These are phyloP conservation scores for Peziza echinospora DNA, from an alignment of 495 filamentous ascomycete species.

Conservation along the genomic window DNA sequence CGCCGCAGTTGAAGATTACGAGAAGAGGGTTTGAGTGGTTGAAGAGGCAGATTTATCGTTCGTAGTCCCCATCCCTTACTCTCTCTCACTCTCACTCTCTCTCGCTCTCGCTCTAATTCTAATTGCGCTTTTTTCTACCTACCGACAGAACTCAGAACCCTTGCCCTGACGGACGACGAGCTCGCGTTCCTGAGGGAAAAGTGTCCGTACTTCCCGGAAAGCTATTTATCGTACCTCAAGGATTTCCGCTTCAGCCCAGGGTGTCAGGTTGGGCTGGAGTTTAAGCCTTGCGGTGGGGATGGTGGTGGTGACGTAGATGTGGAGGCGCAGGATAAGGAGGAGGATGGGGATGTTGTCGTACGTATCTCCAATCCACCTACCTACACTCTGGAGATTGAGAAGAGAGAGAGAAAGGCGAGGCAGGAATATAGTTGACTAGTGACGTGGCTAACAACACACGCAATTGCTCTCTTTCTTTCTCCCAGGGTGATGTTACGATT, in stretches of 20 bases:
- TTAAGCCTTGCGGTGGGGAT: slow-evolving; percentile 29
- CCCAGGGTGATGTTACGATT: slow-evolving; percentile 46
- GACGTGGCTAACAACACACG: too few relatives aligned
- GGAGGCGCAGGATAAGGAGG: slow-evolving; percentile 24
- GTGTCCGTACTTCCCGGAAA: slow-evolving; percentile 58
- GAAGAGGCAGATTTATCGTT: slow-evolving; percentile 55
- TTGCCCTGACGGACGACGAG: slow-evolving; percentile 57
- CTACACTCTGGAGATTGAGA: not conserved
- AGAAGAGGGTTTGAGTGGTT: slow-evolving; percentile 72
- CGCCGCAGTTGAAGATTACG: slow-evolving; percentile 74
- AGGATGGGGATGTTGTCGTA: slow-evolving; percentile 7
- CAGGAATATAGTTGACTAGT: too few relatives aligned
- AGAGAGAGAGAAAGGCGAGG: too few relatives aligned
- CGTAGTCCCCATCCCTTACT: too few relatives aligned
- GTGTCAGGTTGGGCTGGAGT: slow-evolving; percentile 54
- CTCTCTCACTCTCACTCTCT: too few relatives aligned
- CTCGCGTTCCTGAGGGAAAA: slow-evolving; percentile 50
- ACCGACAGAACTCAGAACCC: slow-evolving; percentile 57
- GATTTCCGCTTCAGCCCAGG: slow-evolving; percentile 58
- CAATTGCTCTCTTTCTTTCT: too few relatives aligned
- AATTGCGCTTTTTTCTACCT: too few relatives aligned
- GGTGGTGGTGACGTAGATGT: slow-evolving; percentile 42
- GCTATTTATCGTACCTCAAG: slow-evolving; percentile 60
- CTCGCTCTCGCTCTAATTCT: too few relatives aligned
- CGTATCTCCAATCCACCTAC: slow-evolving; percentile 3